Evolutionary conservation across 805 yeast genomes (phyloP).

Genomic region (Pichia eremophila): DNA sequence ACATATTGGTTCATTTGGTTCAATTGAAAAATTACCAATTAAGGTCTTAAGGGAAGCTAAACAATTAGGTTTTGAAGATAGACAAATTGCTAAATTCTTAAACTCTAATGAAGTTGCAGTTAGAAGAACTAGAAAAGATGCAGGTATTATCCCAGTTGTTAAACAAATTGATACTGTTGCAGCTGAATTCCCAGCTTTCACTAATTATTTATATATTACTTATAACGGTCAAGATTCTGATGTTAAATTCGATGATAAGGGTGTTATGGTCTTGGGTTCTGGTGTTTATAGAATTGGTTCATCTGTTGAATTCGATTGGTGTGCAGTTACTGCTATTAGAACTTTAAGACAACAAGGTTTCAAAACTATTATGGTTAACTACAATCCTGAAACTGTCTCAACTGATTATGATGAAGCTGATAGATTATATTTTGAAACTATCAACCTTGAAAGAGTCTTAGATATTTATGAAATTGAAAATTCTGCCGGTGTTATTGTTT

Average conservation of each 20-base stretch:
- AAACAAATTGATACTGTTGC: constrained; percentile 98
- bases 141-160: constrained; percentile 82
- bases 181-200: constrained; percentile 95
- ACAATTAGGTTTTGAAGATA: constrained; percentile 93
- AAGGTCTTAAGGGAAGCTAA: constrained; percentile 72
- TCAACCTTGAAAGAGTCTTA: constrained; percentile 85
- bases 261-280: constrained; percentile 92
- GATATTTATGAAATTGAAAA: constrained; percentile 91
- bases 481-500: constrained; percentile 84
- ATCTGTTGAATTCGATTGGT: constrained; percentile 98
- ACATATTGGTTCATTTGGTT: constrained; percentile 46
- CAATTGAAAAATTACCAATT: constrained; percentile 54
- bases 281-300: constrained; percentile 99
- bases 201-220: constrained; percentile 90
- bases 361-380: constrained; percentile 94
- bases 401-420: constrained; percentile 98
- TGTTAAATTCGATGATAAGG: constrained; percentile 81
- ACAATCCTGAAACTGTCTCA: constrained; percentile 98
- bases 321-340: constrained; percentile 96
- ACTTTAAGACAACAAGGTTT: constrained; percentile 78
- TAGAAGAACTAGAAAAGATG: constrained; percentile 79
- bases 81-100: constrained; percentile 86
- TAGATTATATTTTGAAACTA: constrained; percentile 90
- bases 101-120: constrained; percentile 88
- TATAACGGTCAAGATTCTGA: constrained; percentile 88